A percentile compares a stretch with the other conserved stretches of the same genome.
These are phyloP conservation scores for Calamus simplicifolius DNA, from an alignment of 176 grass and related monocot species.

Conservation along the genomic window DNA sequence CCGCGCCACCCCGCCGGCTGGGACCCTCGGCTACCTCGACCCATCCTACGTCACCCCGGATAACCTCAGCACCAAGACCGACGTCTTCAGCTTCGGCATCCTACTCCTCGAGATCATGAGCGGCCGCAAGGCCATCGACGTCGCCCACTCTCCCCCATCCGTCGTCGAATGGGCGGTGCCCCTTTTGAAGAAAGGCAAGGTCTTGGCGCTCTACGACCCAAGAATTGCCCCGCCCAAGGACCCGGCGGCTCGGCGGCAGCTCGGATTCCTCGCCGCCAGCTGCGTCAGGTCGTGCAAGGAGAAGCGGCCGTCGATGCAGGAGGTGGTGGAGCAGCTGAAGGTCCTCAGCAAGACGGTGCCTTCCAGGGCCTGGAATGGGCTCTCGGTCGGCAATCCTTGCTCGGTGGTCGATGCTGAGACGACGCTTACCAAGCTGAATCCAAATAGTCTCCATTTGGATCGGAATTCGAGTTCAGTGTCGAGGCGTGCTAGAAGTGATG, in stretches of 20 bases:
- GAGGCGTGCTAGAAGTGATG: not conserved
- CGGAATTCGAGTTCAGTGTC: not conserved
- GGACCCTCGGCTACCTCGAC: slow-evolving; percentile 93
- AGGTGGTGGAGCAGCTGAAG: slow-evolving; percentile 59
- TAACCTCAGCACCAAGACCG: slow-evolving; percentile 95
- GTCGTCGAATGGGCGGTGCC: slow-evolving; percentile 97
- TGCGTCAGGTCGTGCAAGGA: slow-evolving; percentile 80
- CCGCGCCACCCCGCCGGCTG: slow-evolving; percentile 46
- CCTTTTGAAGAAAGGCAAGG: slow-evolving; percentile 65
- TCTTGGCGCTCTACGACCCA: slow-evolving; percentile 63
- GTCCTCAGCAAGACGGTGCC: slow-evolving; percentile 54
- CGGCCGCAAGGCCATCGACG: slow-evolving; percentile 90
- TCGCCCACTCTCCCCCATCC: slow-evolving; percentile 86
- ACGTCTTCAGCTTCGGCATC: slow-evolving; percentile 99
- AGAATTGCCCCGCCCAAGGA: slow-evolving; percentile 55
- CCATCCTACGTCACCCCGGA: slow-evolving; percentile 91
- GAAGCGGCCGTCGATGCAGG: slow-evolving; percentile 66
- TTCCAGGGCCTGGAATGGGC: slow-evolving; percentile 67
- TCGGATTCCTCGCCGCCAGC: slow-evolving; percentile 64
- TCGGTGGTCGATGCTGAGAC: slow-evolving; percentile 77
- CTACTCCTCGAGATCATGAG: slow-evolving; percentile 97
- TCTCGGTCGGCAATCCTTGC: slow-evolving; percentile 72
- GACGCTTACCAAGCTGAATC: slow-evolving; percentile 40
- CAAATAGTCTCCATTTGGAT: not conserved
- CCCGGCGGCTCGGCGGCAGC: slow-evolving; percentile 39